Conservation (phyloP, 2,329 filamentous ascomycete genomes). For the Mollisiaceae sp. region DNA sequence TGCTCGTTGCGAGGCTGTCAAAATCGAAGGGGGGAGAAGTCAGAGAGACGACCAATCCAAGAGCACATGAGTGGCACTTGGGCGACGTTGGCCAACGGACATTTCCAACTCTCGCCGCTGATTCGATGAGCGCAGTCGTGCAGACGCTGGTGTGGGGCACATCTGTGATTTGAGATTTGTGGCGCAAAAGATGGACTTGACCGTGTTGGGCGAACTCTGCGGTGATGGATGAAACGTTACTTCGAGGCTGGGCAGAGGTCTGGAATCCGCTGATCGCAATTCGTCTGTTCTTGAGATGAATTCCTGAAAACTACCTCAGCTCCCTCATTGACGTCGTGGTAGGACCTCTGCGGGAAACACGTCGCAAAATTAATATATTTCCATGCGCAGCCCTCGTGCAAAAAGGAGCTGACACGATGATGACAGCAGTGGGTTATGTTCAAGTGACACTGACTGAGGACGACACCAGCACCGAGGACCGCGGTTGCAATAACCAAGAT, state of each 20-base stretch:
- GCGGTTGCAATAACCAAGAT: slow-evolving; percentile 1
- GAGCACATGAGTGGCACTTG: neutral
- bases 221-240: slow-evolving; percentile 16
- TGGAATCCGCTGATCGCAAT: slow-evolving; percentile 9
- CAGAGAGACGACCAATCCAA: neutral
- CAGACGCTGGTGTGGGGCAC: slow-evolving; percentile 14
- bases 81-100: neutral
- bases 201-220: neutral
- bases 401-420: slow-evolving; percentile 7
- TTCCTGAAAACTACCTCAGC: neutral
- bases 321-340: slow-evolving; percentile 3
- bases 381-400: neutral
- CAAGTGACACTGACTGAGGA: neutral
- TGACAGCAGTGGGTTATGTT: neutral
- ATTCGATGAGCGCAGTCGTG: slow-evolving; percentile 24
- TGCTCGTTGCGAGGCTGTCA: slow-evolving; percentile 9
- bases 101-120: slow-evolving; percentile 25
- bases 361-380: slow-evolving; percentile 10
- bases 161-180: slow-evolving; percentile 19
- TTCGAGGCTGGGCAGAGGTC: neutral
- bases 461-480: slow-evolving; percentile 5
- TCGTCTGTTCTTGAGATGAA: slow-evolving; percentile 5
- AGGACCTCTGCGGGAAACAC: neutral
- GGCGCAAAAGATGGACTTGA: slow-evolving; percentile 14
- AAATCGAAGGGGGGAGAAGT: neutral